Evolutionary conservation across 1,284 basidiomycete species (phyloP).

Genomic region (Psilocybe mexicana): DNA sequence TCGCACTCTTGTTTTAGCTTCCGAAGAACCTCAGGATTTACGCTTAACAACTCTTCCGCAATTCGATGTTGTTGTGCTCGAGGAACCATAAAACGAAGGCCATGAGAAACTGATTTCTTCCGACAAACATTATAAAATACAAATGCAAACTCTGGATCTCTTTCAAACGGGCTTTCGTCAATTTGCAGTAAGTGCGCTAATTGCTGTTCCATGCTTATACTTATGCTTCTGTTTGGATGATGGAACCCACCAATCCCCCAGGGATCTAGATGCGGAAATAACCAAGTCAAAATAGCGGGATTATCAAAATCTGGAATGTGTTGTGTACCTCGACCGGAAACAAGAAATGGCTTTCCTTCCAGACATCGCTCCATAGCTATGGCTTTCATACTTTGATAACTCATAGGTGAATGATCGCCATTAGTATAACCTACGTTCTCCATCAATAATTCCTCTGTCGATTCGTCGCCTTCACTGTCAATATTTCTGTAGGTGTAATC

Average conservation of each 20-base stretch:
- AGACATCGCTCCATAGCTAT: constrained; percentile 11
- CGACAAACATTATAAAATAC: constrained; percentile 11
- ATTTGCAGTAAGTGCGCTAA: constrained; percentile 18
- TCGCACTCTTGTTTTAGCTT: not conserved
- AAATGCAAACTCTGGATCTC: constrained; percentile 12
- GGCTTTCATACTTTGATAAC: constrained; percentile 10
- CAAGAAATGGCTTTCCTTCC: constrained; percentile 5
- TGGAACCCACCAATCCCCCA: constrained; percentile 21
- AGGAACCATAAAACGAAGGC: constrained; percentile 5
- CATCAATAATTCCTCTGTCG: constrained; percentile 7
- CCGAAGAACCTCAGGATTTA: constrained; percentile 4
- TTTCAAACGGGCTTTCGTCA: constrained; percentile 14
- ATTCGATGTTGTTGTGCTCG: not conserved
- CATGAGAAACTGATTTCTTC: not conserved
- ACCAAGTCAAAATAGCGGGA: constrained; percentile 15
- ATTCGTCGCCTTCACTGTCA: not conserved
- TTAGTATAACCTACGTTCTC: constrained; percentile 18
- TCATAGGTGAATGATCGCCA: constrained; percentile 6
- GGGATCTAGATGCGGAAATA: constrained; percentile 20
- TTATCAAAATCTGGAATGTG: constrained; percentile 15
- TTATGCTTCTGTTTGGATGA: not conserved
- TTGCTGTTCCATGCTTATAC: not conserved
- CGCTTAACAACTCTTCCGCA: not conserved
- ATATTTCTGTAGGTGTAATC: constrained; percentile 7
- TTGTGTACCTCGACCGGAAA: not conserved